Base-by-base conservation (phyloP, 2,329 filamentous ascomycete species). In the Penicillium sp. region DNA sequence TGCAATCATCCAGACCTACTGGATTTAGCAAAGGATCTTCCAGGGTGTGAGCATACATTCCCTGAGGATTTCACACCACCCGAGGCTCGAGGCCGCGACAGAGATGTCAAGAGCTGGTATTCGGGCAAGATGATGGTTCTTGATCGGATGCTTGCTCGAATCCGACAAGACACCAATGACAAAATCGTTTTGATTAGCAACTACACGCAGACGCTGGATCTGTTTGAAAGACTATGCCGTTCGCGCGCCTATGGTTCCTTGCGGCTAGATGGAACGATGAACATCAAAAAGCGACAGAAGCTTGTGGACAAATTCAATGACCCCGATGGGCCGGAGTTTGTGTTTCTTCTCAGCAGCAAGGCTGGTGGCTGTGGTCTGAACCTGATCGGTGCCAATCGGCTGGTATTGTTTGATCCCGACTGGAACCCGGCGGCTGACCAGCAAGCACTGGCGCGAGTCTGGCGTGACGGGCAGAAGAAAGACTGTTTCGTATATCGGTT, bases 401-500 rank as follows among this genome's bases (percentile, higher is more conserved):
- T 98, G 2, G 87, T 98, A 1, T 80, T 98, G 27, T 98, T 98
- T 63, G 93, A 98, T 54, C 93, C 93, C 0, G 87, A 93, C 66
- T 98, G 93, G 93, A 98, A 98, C 58, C 93, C 93, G 1, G 93
- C 93, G 3, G 90, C 93, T 1, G 93, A 98, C 60, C 93, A 98
- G 65, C 93, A 98, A 70, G 93, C 93, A 3, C 78, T 98, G 19
- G 93, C 93, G 23, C 86, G 93, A 73, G 93, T 98, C 14, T 98
- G 93, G 93, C 87, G 93, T 75, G 93, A 98, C 57, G 93, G 93
- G 0, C 93, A 98, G 67, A 97, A 94, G 76, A 98, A 98, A 63
- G 93, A 98, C 60, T 98, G 93, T 60, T 98, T 98, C 57, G 93
- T 98, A 11, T 98, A 98, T 66, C 86, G 93, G n/a, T 98, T 98